phyloP scores from a whole-genome alignment of 495 filamentous ascomycete genomes.

The Evernia prunastri region DNA sequence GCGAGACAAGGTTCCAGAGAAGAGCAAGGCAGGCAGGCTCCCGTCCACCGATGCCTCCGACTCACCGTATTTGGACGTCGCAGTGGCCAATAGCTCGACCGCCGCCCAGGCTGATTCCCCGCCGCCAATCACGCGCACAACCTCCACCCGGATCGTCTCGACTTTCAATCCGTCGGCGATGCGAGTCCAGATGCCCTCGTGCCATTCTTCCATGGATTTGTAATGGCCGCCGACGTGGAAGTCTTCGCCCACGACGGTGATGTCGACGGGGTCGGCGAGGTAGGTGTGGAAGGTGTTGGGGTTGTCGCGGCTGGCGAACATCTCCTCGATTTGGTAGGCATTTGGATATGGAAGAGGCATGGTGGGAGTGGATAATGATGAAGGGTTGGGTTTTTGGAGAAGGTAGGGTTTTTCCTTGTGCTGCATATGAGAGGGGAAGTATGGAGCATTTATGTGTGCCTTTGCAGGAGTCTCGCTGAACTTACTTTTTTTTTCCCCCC shows the following conservation, averaged over 20 bases:
- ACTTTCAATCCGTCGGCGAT: background rate
- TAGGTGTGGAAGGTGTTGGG: background rate
- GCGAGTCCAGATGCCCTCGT: slow-evolving; percentile 6
- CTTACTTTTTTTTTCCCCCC: too few relatives aligned
- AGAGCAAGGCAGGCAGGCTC: too few relatives aligned
- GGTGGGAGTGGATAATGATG: background rate
- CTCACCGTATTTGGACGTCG: slow-evolving; percentile 1
- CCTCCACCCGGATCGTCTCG: slow-evolving; percentile 11
- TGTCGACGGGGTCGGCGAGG: too few relatives aligned
- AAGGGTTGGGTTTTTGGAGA: too few relatives aligned
- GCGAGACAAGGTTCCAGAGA: background rate
- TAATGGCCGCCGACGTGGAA: slow-evolving; percentile 15
- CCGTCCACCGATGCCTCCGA: too few relatives aligned
- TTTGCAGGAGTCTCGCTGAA: too few relatives aligned
- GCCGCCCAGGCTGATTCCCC: slow-evolving; percentile 10
- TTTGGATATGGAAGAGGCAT: background rate
- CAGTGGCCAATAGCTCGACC: background rate
- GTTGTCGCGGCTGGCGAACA: slow-evolving; percentile 1
- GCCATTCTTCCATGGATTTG: slow-evolving; percentile 13
- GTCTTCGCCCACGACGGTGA: slow-evolving; percentile 12
- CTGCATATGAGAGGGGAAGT: too few relatives aligned
- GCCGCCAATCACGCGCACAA: slow-evolving; percentile 15
- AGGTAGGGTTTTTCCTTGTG: too few relatives aligned
- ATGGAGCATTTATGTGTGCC: too few relatives aligned
- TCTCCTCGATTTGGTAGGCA: background rate